Evolutionary conservation across 139 green algal genomes (phyloP).

Genomic region (Micractinium conductrix): DNA sequence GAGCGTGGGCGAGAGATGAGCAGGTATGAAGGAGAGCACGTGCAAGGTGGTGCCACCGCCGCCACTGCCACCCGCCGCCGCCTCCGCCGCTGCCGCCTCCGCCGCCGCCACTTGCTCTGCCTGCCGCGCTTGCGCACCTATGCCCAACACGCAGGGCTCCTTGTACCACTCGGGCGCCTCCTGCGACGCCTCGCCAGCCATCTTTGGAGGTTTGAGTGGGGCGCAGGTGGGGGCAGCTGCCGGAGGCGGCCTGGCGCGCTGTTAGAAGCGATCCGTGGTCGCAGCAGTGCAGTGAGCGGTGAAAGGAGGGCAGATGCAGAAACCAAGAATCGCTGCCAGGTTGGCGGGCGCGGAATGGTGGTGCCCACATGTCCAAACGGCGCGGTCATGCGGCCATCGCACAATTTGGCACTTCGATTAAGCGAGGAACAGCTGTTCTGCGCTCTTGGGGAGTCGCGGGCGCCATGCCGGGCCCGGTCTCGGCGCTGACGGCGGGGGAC

Average conservation of each 20-base stretch:
- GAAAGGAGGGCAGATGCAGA: background rate
- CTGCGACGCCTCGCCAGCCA: background rate
- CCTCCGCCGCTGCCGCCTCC: background rate
- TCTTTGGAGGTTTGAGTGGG: background rate
- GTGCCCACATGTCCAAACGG: too few species aligned
- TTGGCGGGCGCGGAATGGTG: too few species aligned
- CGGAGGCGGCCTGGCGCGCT: too few species aligned
- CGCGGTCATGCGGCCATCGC: too few species aligned
- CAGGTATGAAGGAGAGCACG: background rate
- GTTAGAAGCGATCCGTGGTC: too few species aligned
- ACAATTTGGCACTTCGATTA: background rate
- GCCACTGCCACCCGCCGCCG: background rate
- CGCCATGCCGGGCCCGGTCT: constrained; percentile 9
- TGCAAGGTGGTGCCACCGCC: background rate
- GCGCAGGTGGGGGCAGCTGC: background rate
- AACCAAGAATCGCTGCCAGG: too few species aligned
- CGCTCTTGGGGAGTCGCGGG: background rate
- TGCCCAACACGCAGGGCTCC: constrained; percentile 72
- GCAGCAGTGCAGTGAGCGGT: too few species aligned
- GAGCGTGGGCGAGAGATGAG: background rate
- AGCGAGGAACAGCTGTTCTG: background rate
- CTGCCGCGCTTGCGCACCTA: constrained; percentile 52
- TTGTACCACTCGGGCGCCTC: constrained; percentile 47
- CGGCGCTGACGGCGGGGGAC: constrained; percentile 27
- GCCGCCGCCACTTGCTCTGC: background rate